Base-by-base conservation (phyloP, 1,284 basidiomycete species). In the Calocybe gambosa region DNA sequence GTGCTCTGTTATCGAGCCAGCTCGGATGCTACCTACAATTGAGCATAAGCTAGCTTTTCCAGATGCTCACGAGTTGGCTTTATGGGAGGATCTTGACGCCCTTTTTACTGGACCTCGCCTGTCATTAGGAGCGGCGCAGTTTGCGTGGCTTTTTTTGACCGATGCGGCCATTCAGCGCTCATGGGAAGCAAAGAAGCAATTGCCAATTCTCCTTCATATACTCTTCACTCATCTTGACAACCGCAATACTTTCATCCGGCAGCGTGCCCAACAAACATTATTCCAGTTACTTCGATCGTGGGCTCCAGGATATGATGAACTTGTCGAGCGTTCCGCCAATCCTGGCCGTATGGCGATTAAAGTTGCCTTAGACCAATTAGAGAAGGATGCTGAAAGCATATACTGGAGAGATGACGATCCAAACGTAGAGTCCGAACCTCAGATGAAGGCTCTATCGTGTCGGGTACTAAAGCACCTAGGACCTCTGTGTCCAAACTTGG, bases 151-250 rank as follows among this genome's bases (percentile, higher is more conserved):
- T 5, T 93, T 93, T 59, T 74, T 95, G 19, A 83, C 86, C 0
- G 89, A 94, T 55, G 77, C 91, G 26, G 78, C 90, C 0, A 71
- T 93, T 15, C 85, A 91, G 51, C 79, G 86, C 15, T 77, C 82
- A 46, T 89, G 85, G 77, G 87, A 91, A 51, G 71, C 88, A 50
- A 73, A 77, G 36, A 68, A 77, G 15, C 79, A 86, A 45, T 67
- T 97, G 4, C 84, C 91, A 0, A 66, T 77, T 3, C 71, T 97
- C 18, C 75, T 97, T 18, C 90, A 94, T 51, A 82, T 83, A 8
- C 71, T 94, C 16, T 82, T 94, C 56, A 80, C 84, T 26, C 92
- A 95, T 59, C 68, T 93, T 47, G 93, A 95, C 58, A 85, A 93
- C 58, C 77, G 84, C 2, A 73, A 77, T 18, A 63, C 74, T 0